Evolutionary conservation across 2,329 filamentous ascomycete species (phyloP), one percentile per base, ranked within the genome.

Genomic region (Basipetospora chlamydospora): DNA sequence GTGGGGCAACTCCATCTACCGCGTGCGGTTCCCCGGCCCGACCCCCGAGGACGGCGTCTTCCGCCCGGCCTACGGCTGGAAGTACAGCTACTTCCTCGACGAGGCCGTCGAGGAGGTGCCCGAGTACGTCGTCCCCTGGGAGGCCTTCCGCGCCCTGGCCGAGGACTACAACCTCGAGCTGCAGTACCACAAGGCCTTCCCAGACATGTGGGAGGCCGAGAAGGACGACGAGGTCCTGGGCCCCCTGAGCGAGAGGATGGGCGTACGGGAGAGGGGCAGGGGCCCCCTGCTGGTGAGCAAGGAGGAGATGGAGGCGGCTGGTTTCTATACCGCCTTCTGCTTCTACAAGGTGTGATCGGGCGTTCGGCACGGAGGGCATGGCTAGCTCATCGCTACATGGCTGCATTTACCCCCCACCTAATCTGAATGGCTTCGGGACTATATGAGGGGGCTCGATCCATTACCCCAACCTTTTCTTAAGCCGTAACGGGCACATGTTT

Each of bases 111-210:
- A 96, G 55, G 83, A 87, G 52, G 84, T 94, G 6, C 88, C 90
- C 3, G 90, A 98, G 61, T 98, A 94, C 53, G 88, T 98, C 2
- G 90, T 98, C 1, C 90, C 90, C 0, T 98, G 90, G 88, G 87
- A 94, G 55, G 87, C 86, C 1, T 96, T 98, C 63, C 83, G 90
- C 59, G 87, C 85, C 18, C 64, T 96, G 48, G 90, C 90, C 13
- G 87, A 95, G 53, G 87, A 96, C 53, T 98, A 88, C 66, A 95
- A 95, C 48, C 73, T 98, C 6, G 90, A 98, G 56, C 61, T 96
- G 48, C 81, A 94, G 58, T 98, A 95, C 52, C 82, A 92, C 50
- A 88, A 88, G 57, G 73, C 80, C 0, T 98, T 98, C 54, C 62
- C 74, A 28, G 87, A 96, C 46, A 80, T 98, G 21, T 96, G 88